phyloP scores from a whole-genome alignment of 2,329 filamentous ascomycete species.

The Mycogone perniciosa region DNA sequence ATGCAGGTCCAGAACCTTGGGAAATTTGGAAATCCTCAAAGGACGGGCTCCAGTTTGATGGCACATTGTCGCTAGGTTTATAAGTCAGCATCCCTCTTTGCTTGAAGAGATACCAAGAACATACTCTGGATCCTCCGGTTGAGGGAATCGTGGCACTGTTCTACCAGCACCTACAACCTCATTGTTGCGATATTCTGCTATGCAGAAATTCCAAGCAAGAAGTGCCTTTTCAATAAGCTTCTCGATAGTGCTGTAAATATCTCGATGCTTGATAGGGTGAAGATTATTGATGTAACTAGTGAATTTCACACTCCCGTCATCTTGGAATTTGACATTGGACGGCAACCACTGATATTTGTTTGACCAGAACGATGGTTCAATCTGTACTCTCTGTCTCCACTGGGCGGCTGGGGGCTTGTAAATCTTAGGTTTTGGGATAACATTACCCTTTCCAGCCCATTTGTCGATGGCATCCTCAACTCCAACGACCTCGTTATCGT shows the following conservation, averaged over 20 bases:
- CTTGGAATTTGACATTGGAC: conserved; percentile 33
- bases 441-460: conserved; percentile 22
- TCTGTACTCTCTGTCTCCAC: too few relatives aligned
- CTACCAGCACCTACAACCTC: neutral
- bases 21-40: too few relatives aligned
- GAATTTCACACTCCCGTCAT: conserved; percentile 25
- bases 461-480: conserved; percentile 19
- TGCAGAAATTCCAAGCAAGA: conserved; percentile 40
- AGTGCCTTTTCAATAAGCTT: conserved; percentile 27
- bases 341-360: conserved; percentile 16
- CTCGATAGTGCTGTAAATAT: conserved; percentile 29
- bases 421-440: neutral
- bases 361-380: conserved; percentile 20
- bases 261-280: conserved; percentile 25
- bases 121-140: too few relatives aligned
- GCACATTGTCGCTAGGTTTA: too few relatives aligned
- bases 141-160: neutral
- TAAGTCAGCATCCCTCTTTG: too few relatives aligned
- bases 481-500: conserved; percentile 17
- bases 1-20: too few relatives aligned
- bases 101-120: too few relatives aligned
- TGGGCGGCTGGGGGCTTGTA: neutral
- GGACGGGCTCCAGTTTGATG: too few relatives aligned
- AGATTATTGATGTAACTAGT: conserved; percentile 40
- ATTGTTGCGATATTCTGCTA: neutral